Evolutionary conservation across 495 filamentous ascomycete species (phyloP), one percentile per base, ranked within the genome.

Genomic region (Podospora conica): DNA sequence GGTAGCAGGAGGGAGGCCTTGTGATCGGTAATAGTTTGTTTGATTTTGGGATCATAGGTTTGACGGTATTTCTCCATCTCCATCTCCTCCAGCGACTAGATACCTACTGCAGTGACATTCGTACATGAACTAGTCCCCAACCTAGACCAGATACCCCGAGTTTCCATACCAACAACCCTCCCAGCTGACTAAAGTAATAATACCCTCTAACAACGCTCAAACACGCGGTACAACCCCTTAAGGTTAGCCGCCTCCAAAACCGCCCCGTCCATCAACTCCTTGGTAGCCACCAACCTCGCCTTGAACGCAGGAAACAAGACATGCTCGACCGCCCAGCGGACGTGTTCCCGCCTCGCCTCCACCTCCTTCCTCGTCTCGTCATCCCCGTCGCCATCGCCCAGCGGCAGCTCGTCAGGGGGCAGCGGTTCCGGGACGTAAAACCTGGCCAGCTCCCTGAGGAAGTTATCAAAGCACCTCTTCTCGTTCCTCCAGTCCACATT

Each of bases 201-300:
- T 48, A 61, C 10, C 21, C 31, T 48, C 62, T 76, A 97, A 77
- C 93, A 98, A 58, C 96, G 83, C 78, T 99, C 96, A 81, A 99
- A 99, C n/a, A 97, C 93, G 54, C 91, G 81, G 77, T 99, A 99
- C 60, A 99, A 74, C 4, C 96, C 93, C 76, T 97, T 98, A 64
- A 98, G 78, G 81, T 97, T 90, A 0, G 96, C 96, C 25, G 97
- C 87, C 78, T 99, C 95, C 18, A 96, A 81, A 28, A 96, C 86
- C 21, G 88, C 91, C 2, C 75, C 78, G 64, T 85, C 84, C 75
- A 97, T 83, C 69, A 98, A 77, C 22, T 83, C 82, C 65, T 85
- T 89, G 54, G 94, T 96, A 25, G 93, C 93, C 66, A 98, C 89
- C 40, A 99, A 75, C 61, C 93, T 82, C 7, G 88, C 84, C 75